Conservation (phyloP, 2,329 filamentous ascomycete species). For the Triangularia setosa region DNA sequence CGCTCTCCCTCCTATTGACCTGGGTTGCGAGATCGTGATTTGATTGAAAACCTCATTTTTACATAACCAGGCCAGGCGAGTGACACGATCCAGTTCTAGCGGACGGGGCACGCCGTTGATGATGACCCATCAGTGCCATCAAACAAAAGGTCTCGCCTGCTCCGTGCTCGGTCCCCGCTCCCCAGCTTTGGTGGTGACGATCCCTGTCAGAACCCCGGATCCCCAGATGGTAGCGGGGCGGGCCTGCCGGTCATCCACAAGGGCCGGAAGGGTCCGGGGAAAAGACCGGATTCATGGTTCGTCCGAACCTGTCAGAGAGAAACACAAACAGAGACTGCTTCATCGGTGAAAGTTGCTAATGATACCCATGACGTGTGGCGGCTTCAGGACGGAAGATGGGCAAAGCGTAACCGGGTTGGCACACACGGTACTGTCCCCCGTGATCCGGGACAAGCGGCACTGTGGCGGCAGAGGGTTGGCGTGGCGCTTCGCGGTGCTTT, state of each 20-base stretch:
- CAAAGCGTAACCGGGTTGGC: not conserved
- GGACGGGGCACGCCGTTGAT: not conserved
- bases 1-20: not conserved
- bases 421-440: not conserved
- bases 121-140: not conserved
- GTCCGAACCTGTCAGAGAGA: not conserved
- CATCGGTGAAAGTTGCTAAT: not conserved
- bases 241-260: not conserved
- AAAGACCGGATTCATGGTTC: not conserved
- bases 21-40: not conserved
- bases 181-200: not conserved
- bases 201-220: not conserved
- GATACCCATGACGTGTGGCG: not conserved
- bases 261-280: not conserved
- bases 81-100: not conserved
- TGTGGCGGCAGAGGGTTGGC: not conserved
- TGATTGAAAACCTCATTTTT: constrained; percentile 1
- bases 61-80: not conserved
- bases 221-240: not conserved
- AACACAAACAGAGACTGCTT: not conserved
- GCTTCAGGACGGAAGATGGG: not conserved
- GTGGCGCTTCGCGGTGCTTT: not conserved
- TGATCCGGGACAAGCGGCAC: not conserved
- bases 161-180: not conserved
- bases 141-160: not conserved